These are phyloP conservation scores for Echium plantagineum DNA, from an alignment of 257 asterid genomes.

Conservation along the genomic window DNA sequence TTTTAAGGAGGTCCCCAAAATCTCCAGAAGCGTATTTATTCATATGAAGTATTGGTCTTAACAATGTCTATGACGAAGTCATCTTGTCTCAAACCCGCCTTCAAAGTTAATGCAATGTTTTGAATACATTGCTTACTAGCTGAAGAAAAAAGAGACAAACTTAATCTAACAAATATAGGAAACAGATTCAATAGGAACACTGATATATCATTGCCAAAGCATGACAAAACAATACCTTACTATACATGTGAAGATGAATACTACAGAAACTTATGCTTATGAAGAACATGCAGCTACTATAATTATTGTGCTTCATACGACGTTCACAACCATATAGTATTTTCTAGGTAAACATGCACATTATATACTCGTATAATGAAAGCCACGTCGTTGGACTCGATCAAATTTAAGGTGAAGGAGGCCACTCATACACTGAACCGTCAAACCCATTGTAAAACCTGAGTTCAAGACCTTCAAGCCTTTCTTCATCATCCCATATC, in stretches of 20 bases:
- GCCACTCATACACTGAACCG: constrained; percentile 32
- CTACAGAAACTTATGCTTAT: not conserved
- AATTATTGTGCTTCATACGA: no score
- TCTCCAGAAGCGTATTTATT: no score
- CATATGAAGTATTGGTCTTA: no score
- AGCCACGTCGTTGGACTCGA: not conserved
- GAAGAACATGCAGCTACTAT: not conserved
- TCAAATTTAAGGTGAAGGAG: constrained; percentile 32
- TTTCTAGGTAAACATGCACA: not conserved
- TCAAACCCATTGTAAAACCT: constrained; percentile 27
- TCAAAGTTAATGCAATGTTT: no score
- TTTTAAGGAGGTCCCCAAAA: no score
- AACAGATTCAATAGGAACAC: no score
- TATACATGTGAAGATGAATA: not conserved
- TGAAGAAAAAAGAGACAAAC: no score
- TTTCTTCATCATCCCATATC: constrained; percentile 27
- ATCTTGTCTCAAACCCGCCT: no score
- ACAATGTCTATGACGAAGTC: no score
- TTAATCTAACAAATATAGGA: no score
- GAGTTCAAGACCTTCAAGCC: constrained; percentile 19
- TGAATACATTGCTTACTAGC: no score
- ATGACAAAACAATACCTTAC: not conserved
- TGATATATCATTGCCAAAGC: not conserved
- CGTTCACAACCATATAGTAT: not conserved
- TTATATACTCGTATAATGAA: not conserved